These are phyloP conservation scores for Phycomyces nitens DNA, from an alignment of 192 early-diverging fungal genomes.

Conservation along the genomic window DNA sequence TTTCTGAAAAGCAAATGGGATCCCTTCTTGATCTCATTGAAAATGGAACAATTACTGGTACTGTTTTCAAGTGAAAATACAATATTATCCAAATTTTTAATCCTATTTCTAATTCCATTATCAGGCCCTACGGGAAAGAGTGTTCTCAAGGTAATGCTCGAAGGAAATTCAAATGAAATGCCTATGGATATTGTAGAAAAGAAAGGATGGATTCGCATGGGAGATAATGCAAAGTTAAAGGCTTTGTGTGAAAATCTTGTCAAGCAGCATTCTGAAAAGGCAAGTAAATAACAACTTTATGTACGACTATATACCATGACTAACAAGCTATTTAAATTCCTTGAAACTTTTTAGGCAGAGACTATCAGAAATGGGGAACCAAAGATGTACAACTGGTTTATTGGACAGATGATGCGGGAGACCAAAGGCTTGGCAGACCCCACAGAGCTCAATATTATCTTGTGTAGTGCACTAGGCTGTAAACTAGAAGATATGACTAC, in stretches of 20 bases:
- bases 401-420: conserved; percentile 77
- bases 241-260: conserved; percentile 45
- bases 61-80: too few relatives aligned
- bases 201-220: conserved; percentile 58
- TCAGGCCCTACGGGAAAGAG: conserved; percentile 61
- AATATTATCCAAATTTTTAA: too few relatives aligned
- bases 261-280: conserved; percentile 40
- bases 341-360: conserved; percentile 41
- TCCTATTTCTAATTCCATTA: not conserved
- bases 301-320: not conserved
- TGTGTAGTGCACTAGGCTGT: conserved; percentile 42
- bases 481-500: conserved; percentile 3
- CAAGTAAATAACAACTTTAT: conserved; percentile 4
- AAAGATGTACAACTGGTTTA: conserved; percentile 73
- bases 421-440: conserved; percentile 82
- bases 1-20: conserved; percentile 55
- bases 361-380: conserved; percentile 61
- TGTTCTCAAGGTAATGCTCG: conserved; percentile 66
- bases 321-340: not conserved
- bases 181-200: conserved; percentile 57
- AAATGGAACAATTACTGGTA: conserved; percentile 53
- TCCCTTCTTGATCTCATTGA: conserved; percentile 62
- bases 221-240: conserved; percentile 39
- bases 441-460: conserved; percentile 54
- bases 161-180: conserved; percentile 45